Percentiles rank a stretch among this genome's conserved stretches.
Conservation (phyloP, 352 stramenopile genomes). For the Pythium aristosporum region DNA sequence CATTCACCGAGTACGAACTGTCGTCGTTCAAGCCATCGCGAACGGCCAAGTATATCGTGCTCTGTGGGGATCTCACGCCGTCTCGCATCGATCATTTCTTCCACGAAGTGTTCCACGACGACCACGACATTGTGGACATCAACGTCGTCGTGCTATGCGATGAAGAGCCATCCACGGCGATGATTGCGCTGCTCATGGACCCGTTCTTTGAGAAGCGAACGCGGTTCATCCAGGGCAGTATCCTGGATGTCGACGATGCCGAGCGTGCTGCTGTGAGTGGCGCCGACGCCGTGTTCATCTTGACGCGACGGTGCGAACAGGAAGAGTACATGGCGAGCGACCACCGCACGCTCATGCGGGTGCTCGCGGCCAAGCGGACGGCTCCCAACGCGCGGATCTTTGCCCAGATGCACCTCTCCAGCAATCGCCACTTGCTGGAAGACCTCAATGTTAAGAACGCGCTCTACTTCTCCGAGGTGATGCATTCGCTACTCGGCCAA, state of each 20-base stretch:
- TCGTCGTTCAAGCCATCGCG: conserved; percentile 68
- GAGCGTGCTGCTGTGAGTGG: conserved; percentile 60
- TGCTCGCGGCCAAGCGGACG: conserved; percentile 70
- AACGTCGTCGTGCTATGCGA: conserved; percentile 78
- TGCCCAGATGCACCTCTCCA: conserved; percentile 76
- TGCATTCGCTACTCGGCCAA: conserved; percentile 78
- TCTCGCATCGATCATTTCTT: conserved; percentile 86
- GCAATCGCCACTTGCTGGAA: conserved; percentile 72
- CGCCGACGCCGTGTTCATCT: conserved; percentile 79
- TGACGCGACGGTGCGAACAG: conserved; percentile 59
- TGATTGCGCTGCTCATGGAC: conserved; percentile 76
- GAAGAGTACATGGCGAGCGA: conserved; percentile 72
- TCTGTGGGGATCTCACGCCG: conserved; percentile 79
- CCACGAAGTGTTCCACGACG: conserved; percentile 85
- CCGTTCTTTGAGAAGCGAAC: conserved; percentile 86
- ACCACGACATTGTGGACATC: conserved; percentile 80
- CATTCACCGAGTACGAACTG: conserved; percentile 72
- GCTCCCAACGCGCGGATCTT: conserved; percentile 55
- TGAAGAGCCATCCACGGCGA: conserved; percentile 68
- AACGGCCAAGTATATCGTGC: conserved; percentile 67
- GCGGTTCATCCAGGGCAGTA: conserved; percentile 77
- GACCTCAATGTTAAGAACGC: conserved; percentile 78
- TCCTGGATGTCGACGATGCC: conserved; percentile 78
- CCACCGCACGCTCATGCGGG: conserved; percentile 79
- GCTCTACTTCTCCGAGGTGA: conserved; percentile 78